Base-by-base conservation (phyloP, 1,284 basidiomycete species). In the Trametes polyzona region DNA sequence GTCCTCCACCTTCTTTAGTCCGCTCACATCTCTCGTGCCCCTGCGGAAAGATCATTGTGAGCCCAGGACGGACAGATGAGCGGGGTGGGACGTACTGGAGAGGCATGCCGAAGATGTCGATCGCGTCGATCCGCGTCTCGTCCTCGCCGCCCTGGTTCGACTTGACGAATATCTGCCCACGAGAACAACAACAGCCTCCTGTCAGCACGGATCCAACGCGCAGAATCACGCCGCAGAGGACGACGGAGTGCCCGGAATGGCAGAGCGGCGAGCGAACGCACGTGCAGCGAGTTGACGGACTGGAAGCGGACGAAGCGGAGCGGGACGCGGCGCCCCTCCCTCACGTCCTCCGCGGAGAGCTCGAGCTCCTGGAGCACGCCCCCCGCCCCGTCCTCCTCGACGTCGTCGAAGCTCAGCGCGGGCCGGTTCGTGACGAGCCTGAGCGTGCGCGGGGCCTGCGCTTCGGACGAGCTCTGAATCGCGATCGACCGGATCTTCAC, bases 251-350 rank as follows among this genome's bases (percentile, higher is more conserved):
- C 30, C 41, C 6, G 17, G 32, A 2, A 6, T 14, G 24, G 33
- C 7, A 33, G 10, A 33, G 30, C 33, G 17, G 19, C 21, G 33
- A 12, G 30, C 8, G 3, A 1, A 33, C 43, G 43, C 23, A 40
- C 88, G 72, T 89, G 86, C 47, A 93, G 69, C 57, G 80, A 87
- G 60, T 82, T 86, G 52, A 95, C 91, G 39, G 76, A 80, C 74
- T 93, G 92, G 73, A 95, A 94, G 47, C 88, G 79, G 21, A 94
- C 92, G 65, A 83, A 91, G 54, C 87, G 79, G 67, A 95, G 73
- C 10, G 80, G 71, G 33, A 93, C 77, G 41, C 74, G 78, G 41
- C 82, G 81, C 17, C 88, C 90, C 55, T 80, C 77, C 52, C 61
- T 70, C n/a, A 84, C 78, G 59, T 83, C 78, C 24, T 80, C 79